Percentiles rank a stretch among this genome's conserved stretches.
phyloP scores from a whole-genome alignment of 108 stramenopile species.

The Nitzschia sp. region DNA sequence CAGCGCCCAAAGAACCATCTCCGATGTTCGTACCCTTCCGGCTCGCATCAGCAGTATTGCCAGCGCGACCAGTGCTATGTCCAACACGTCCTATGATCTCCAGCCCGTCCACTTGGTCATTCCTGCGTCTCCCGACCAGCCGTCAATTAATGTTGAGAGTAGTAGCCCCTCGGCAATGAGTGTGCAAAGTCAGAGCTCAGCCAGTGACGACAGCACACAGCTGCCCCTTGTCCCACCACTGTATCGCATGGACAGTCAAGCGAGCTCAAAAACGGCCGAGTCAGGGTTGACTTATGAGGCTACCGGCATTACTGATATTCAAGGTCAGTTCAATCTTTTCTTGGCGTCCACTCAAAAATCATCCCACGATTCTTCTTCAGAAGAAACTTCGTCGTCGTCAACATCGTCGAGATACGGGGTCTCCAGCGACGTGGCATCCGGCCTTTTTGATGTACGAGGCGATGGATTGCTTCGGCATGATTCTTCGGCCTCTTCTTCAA shows the following conservation, averaged over 20 bases:
- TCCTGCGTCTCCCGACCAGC: background rate
- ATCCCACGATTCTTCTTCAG: too few species aligned
- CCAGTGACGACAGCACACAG: background rate
- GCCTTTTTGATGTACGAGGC: too few species aligned
- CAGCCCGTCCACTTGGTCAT: background rate
- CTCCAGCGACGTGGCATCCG: too few species aligned
- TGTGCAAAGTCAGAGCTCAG: background rate
- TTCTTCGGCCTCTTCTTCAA: background rate
- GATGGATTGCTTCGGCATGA: too few species aligned
- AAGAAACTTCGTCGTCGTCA: too few species aligned
- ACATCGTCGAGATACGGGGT: too few species aligned
- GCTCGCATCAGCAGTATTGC: background rate
- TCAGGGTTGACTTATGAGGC: constrained; percentile 2
- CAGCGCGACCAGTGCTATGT: background rate
- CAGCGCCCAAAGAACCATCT: too few species aligned
- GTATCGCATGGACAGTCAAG: constrained; percentile 2
- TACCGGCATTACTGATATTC: background rate
- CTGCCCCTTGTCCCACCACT: background rate
- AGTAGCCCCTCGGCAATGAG: background rate
- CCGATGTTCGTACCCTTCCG: too few species aligned
- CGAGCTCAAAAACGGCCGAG: background rate
- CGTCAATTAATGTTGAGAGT: background rate
- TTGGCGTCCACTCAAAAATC: too few species aligned
- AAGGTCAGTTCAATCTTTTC: background rate
- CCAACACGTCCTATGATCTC: background rate